Evolutionary conservation across 1,284 basidiomycete species (phyloP), one percentile per base, ranked within the genome.

Genomic region (Ganoderma multipileum): DNA sequence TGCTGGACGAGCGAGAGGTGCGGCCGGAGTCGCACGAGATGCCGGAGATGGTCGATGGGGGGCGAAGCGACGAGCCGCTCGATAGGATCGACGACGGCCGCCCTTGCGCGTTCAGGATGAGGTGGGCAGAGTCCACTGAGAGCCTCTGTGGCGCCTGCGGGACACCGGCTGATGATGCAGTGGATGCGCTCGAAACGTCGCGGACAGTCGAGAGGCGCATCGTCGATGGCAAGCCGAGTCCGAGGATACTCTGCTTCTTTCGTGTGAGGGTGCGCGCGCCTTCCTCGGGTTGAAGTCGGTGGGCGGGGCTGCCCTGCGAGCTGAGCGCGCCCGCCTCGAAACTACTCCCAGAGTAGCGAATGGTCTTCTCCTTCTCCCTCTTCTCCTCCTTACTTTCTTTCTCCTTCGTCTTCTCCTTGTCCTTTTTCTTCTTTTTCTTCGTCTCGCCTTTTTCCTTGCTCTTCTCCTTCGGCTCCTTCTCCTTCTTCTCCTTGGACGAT

Each of bases 301-400:
- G 44, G 66, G 64, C 66, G 47, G 76, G 71, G 60, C 73, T 74
- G 55, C 69, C 39, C 82, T 87, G 71, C 77, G 84, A 36, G 83
- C 79, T 85, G 65, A 88, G 80, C 2, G 83, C 77, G 30, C 90
- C 90, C 0, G 84, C 84, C 76, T 92, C 91, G 71, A 91, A 92
- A 73, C 87, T 89, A 75, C 88, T 88, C 0, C 85, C 83, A 2
- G 89, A 91, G 69, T 82, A 74, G 61, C 81, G 79, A 38, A 75
- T 77, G 68, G 79, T 79, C 68, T 80, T 79, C 70, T 80, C 79
- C 64, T 82, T 80, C 65, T 79, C 77, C 47, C 73, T 68, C 61
- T 66, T 75, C 66, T 75, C 75, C 69, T 79, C 77, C 72, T 78
- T 75, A 68, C 77, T 79, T 72, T 76, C 77, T 74, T 76, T 74